phyloP scores from a whole-genome alignment of 345 rosid genomes.

The Syzygium aromaticum region DNA sequence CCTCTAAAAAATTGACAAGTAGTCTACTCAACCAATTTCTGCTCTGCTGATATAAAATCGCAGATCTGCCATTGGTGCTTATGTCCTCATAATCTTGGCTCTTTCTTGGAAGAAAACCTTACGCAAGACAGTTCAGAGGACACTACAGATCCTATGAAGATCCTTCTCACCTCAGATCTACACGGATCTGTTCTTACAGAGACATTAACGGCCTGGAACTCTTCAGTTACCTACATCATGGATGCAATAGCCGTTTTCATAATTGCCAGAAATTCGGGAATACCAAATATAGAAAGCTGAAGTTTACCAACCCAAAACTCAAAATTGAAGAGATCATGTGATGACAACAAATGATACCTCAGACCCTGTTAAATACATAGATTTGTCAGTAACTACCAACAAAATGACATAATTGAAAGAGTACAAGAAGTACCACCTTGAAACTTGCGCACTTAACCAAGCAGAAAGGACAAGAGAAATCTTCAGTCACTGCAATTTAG shows the following conservation, averaged over 20 bases:
- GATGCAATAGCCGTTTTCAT: not conserved
- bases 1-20: not conserved
- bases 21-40: not conserved
- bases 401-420: not conserved
- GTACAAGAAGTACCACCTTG: slow-evolving; percentile 40
- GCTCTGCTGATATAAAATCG: not conserved
- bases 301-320: slow-evolving; percentile 99
- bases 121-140: not conserved
- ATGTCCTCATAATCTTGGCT: not conserved
- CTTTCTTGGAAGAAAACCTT: not conserved
- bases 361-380: slow-evolving; percentile 46
- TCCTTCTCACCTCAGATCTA: slow-evolving; percentile 68
- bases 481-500: slow-evolving; percentile 80
- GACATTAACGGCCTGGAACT: slow-evolving; percentile 91
- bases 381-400: not conserved
- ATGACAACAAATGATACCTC: slow-evolving; percentile 72
- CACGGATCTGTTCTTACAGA: slow-evolving; percentile 63
- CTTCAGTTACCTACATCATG: slow-evolving; percentile 60
- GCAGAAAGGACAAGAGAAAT: slow-evolving; percentile 97
- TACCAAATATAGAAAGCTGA: slow-evolving; percentile 25
- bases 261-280: slow-evolving; percentile 8
- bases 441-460: slow-evolving; percentile 91
- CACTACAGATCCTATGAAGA: slow-evolving; percentile 1
- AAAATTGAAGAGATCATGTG: slow-evolving; percentile 89
- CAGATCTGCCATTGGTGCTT: not conserved